Evolutionary conservation across 2,329 filamentous ascomycete species (phyloP).

Genomic region (Decorospora gaudefroyi): DNA sequence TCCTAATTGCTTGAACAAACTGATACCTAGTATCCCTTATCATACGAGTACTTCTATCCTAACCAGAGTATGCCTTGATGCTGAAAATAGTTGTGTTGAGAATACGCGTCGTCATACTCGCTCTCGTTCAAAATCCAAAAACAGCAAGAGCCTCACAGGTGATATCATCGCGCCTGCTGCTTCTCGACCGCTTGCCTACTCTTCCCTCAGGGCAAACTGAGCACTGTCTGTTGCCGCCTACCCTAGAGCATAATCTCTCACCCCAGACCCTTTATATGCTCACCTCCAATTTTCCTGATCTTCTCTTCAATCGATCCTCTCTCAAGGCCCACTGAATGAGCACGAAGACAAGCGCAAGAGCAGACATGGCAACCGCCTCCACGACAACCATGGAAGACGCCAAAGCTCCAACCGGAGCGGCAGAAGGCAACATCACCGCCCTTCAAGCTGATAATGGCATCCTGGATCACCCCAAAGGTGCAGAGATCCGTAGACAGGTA

Average conservation of each 20-base stretch:
- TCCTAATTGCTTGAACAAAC: no score
- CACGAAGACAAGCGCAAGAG: background rate
- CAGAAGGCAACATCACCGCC: background rate
- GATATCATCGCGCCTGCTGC: constrained; percentile 1
- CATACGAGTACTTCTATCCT: no score
- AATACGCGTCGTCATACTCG: no score
- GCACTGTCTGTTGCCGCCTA: background rate
- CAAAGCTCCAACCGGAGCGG: background rate
- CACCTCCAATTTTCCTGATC: background rate
- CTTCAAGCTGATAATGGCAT: background rate
- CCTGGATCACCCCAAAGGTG: constrained; percentile 36
- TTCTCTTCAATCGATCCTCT: background rate
- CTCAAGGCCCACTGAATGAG: background rate
- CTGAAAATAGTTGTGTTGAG: no score
- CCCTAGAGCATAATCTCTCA: background rate
- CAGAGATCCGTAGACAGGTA: constrained; percentile 38
- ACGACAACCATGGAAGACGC: background rate
- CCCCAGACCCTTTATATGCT: background rate
- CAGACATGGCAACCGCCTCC: constrained; percentile 6
- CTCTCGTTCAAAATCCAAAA: no score
- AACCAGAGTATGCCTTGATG: no score
- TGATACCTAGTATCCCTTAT: no score
- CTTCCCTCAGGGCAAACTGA: constrained; percentile 8
- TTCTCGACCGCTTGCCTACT: background rate
- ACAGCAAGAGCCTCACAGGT: background rate